Base-by-base conservation (phyloP, 2,329 filamentous ascomycete genomes). In the Cadophora malorum region DNA sequence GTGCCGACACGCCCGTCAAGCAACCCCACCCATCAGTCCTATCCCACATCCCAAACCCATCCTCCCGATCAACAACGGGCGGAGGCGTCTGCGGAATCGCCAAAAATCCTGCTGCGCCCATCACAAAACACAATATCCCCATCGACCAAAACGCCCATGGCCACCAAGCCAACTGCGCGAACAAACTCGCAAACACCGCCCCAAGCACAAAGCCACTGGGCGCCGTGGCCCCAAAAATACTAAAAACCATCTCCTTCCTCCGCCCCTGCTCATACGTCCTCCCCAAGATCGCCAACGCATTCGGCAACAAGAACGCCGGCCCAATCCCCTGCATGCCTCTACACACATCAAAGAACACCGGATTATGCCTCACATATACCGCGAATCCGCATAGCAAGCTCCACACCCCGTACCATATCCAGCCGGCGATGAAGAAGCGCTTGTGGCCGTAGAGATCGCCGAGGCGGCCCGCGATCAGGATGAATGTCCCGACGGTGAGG, bases 291-390 rank as follows among this genome's bases (percentile, higher is more conserved):
- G 84, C 84, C 0, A 87, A 79, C 0, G 83, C 81, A 70, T 86
- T 86, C 0, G 85, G 84, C 75, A 86, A 80, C n/a, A 86, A 75
- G 19, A 85, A 77, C 0, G 81, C 84, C 1, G 83, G 84, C 0
- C 85, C 84, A 12, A 85, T 79, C 0, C 86, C 85, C 0, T 89
- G 86, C 2, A 88, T 75, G 0, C 83, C 85, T 6, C 87, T 81
- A n/a, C 81, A 80, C 45, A 83, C 79, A 67, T 85, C 80, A 72
- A 87, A 86, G 50, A 76, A 73, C 4, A 74, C 68, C 2, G 61
- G 52, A 49, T 58, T 78, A 80, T 64, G 63, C 12, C 60, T 1
- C 0, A 66, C 67, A 23, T 70, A 76, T n/a, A 67, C 70, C n/a
- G 80, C 72, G 31, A 75, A 74, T 4, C 75, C 75, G 14, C 71